A percentile compares a stretch with the other conserved stretches of the same genome.
phyloP scores from a whole-genome alignment of 176 grass and related monocot species.

The Oryza longistaminata region DNA sequence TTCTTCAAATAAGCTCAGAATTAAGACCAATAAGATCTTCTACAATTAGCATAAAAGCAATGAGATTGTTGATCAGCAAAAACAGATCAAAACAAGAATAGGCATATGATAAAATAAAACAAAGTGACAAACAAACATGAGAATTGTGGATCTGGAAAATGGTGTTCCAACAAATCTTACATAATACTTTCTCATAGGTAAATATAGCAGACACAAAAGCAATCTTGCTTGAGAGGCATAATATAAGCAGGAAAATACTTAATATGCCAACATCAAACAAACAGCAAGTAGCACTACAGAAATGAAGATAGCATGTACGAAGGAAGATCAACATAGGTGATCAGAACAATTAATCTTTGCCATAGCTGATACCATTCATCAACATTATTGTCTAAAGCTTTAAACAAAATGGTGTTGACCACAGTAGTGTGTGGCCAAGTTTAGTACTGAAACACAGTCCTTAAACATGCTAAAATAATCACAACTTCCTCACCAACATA shows the following conservation, averaged over 20 bases:
- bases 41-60: not conserved
- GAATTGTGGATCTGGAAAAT: not conserved
- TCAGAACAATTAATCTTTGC: not conserved
- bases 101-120: not conserved
- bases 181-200: not conserved
- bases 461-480: not conserved
- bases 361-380: not conserved
- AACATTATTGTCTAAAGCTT: not conserved
- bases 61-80: not conserved
- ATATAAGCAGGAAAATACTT: not conserved
- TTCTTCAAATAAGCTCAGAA: conserved; percentile 10
- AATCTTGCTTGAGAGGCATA: not conserved
- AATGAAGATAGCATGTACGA: not conserved
- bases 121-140: not conserved
- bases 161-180: conserved; percentile 7
- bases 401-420: not conserved
- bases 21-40: conserved; percentile 19
- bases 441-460: not conserved
- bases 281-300: not conserved
- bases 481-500: not conserved
- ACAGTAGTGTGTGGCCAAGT: not conserved
- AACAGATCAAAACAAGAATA: not conserved
- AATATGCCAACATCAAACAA: not conserved
- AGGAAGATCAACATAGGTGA: not conserved
- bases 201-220: not conserved